A percentile compares a stretch with the other conserved stretches of the same genome.
Evolutionary conservation across 1,139 yeast species (phyloP).

Genomic region (Yamadazyma dushanensis): DNA sequence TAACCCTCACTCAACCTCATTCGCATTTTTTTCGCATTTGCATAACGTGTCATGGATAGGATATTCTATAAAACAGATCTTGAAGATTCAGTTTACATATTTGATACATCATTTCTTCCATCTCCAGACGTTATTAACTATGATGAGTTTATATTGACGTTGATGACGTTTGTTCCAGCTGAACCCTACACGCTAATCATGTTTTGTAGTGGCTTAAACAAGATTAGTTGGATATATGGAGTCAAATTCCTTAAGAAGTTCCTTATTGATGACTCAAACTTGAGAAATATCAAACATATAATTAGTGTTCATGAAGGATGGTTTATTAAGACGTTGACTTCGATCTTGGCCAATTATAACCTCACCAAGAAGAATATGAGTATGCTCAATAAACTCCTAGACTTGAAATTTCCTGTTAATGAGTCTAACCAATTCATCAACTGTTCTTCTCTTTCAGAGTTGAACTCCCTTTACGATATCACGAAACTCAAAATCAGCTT

Average conservation of each 20-base stretch:
- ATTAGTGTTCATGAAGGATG: constrained; percentile 91
- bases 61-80: constrained; percentile 58
- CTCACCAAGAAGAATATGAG: constrained; percentile 34
- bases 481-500: constrained; percentile 76
- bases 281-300: constrained; percentile 51
- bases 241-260: constrained; percentile 70
- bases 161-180: constrained; percentile 48
- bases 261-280: constrained; percentile 43
- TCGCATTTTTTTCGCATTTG: not conserved
- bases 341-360: constrained; percentile 59
- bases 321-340: constrained; percentile 80
- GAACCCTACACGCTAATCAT: constrained; percentile 64
- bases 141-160: constrained; percentile 41
- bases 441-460: constrained; percentile 58
- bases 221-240: constrained; percentile 74
- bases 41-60: constrained; percentile 41
- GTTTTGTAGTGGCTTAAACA: constrained; percentile 77
- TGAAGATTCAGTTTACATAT: constrained; percentile 67
- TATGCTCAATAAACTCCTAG: constrained; percentile 27
- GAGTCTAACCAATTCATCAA: constrained; percentile 27
- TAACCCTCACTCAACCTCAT: not conserved
- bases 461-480: constrained; percentile 69
- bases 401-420: not conserved
- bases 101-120: constrained; percentile 77
- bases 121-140: constrained; percentile 47